These are phyloP conservation scores for Phaseolus lunatus DNA, from an alignment of 306 rosid species.

Conservation along the genomic window DNA sequence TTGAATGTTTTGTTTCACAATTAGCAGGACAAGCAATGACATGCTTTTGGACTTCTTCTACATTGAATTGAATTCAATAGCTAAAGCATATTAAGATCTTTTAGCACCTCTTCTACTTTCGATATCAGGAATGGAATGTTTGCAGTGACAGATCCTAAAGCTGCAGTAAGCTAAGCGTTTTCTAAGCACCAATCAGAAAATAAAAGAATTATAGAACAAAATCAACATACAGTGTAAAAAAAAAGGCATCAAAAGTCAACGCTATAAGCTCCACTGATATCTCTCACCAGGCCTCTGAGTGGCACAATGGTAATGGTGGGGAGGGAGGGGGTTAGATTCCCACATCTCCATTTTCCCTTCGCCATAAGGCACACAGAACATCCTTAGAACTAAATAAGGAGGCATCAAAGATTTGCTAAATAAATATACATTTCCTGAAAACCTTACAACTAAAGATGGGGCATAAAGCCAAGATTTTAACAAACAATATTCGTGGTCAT, in stretches of 20 bases:
- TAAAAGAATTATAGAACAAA: constrained; percentile 1
- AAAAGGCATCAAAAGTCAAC: constrained; percentile 12
- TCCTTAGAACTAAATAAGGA: constrained; percentile 14
- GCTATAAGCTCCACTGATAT: constrained; percentile 3
- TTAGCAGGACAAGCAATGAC: constrained; percentile 30
- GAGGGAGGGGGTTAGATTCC: constrained; percentile 10
- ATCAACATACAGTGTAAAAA: background rate
- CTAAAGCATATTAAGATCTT: constrained; percentile 12
- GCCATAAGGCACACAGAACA: background rate
- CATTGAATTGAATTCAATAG: constrained; percentile 24
- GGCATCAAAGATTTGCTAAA: constrained; percentile 11
- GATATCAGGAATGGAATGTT: constrained; percentile 12
- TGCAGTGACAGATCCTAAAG: constrained; percentile 39
- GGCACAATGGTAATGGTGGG: constrained; percentile 10
- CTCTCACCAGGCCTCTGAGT: background rate
- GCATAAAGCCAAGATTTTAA: constrained; percentile 14
- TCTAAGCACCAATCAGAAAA: background rate
- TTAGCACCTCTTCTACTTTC: constrained; percentile 32
- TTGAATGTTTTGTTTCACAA: constrained; percentile 27
- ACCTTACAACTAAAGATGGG: constrained; percentile 28
- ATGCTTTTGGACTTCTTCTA: background rate
- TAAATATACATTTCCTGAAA: constrained; percentile 36
- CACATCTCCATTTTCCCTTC: constrained; percentile 27
- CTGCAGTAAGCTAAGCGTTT: constrained; percentile 14
- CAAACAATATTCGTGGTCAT: background rate